Conservation (phyloP, 2,329 filamentous ascomycete species). For the Ophiosphaerella narmari region DNA sequence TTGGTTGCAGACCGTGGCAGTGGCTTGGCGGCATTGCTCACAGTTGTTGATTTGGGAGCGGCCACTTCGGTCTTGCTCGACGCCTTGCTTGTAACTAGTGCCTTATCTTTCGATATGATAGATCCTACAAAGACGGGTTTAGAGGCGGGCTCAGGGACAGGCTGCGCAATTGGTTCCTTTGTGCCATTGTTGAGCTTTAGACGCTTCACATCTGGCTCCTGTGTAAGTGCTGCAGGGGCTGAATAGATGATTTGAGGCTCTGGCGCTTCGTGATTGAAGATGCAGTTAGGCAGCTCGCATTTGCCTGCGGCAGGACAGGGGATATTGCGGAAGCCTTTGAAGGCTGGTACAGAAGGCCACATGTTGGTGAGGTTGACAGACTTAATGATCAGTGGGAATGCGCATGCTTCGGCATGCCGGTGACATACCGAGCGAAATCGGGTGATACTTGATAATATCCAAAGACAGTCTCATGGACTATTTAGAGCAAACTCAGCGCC, state of each 20-base stretch:
- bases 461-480: too few relatives aligned
- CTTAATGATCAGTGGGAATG: slow-evolving; percentile 15
- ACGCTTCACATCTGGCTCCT: slow-evolving; percentile 33
- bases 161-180: slow-evolving; percentile 8
- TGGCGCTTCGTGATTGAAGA: slow-evolving; percentile 59
- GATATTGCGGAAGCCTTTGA: slow-evolving; percentile 29
- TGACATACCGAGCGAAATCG: slow-evolving; percentile 13
- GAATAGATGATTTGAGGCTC: slow-evolving; percentile 6
- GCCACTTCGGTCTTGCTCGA: slow-evolving; percentile 1
- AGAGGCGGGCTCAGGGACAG: slow-evolving; percentile 2
- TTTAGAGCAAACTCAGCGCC: neutral
- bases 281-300: slow-evolving; percentile 61
- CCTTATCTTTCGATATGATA: slow-evolving; percentile 20
- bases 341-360: slow-evolving; percentile 36
- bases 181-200: slow-evolving; percentile 32
- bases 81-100: slow-evolving; percentile 7
- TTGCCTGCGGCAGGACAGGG: slow-evolving; percentile 56
- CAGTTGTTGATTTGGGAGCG: slow-evolving; percentile 5
- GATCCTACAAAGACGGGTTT: slow-evolving; percentile 32
- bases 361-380: slow-evolving; percentile 14
- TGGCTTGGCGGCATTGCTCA: slow-evolving; percentile 4
- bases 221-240: slow-evolving; percentile 2
- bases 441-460: neutral
- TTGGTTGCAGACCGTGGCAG: slow-evolving; percentile 31
- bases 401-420: slow-evolving; percentile 2